Conservation (phyloP, 139 green algal genomes). For the Chlorella sp. region DNA sequence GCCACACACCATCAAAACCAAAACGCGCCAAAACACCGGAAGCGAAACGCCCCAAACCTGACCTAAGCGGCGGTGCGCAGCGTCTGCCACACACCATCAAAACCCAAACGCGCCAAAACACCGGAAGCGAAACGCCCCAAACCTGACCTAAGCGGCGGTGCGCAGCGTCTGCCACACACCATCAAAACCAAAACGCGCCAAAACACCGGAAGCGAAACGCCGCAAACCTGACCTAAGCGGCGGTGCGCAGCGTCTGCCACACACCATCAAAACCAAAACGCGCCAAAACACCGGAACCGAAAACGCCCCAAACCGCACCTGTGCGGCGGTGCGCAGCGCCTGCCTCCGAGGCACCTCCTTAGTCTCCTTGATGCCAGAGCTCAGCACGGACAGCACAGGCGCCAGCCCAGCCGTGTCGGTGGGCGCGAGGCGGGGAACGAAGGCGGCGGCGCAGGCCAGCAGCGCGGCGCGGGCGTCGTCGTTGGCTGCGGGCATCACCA, state of each 20-base stretch:
- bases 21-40: not conserved
- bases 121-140: too few species aligned
- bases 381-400: not conserved
- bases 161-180: not conserved
- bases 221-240: too few species aligned
- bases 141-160: too few species aligned
- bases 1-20: conserved; percentile 4
- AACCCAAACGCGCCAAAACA: not conserved
- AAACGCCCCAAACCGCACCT: not conserved
- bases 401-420: not conserved
- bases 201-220: too few species aligned
- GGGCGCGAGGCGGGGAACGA: not conserved
- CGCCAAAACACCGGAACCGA: too few species aligned
- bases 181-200: not conserved
- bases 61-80: too few species aligned
- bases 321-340: not conserved
- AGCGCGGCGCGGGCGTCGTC: not conserved
- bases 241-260: not conserved
- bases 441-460: conserved; percentile 1
- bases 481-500: too few species aligned
- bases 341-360: not conserved
- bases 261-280: not conserved
- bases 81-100: not conserved
- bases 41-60: too few species aligned
- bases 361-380: not conserved